Evolutionary conservation across 345 rosid genomes (phyloP).

Genomic region (Citrus maxima): DNA sequence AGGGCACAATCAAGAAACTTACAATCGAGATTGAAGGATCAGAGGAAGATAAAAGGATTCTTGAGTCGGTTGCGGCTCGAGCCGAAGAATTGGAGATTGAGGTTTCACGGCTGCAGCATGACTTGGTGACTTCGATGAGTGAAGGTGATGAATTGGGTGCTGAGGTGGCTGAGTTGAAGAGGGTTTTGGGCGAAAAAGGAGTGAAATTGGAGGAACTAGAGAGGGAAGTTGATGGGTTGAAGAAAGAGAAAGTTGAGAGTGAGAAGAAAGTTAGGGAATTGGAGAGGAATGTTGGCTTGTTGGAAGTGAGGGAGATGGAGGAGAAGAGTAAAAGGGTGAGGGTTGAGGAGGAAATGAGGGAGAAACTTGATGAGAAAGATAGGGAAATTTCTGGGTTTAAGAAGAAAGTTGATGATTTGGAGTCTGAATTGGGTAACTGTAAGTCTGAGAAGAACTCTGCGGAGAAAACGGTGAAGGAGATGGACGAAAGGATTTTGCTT

Average conservation of each 20-base stretch:
- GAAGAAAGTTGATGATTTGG: slow-evolving; percentile 43
- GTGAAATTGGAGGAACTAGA: slow-evolving; percentile 35
- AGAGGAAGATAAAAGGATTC: slow-evolving; percentile 45
- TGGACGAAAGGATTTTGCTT: slow-evolving; percentile 35
- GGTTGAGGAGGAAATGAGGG: slow-evolving; percentile 61
- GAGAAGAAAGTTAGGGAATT: slow-evolving; percentile 63
- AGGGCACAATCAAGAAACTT: slow-evolving; percentile 35
- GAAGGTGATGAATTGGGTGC: slow-evolving; percentile 45
- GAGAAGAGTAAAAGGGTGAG: slow-evolving; percentile 63
- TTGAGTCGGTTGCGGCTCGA: slow-evolving; percentile 46
- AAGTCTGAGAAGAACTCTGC: slow-evolving; percentile 34
- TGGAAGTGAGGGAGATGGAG: slow-evolving; percentile 55
- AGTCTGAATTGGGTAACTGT: slow-evolving; percentile 34
- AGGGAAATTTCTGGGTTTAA: slow-evolving; percentile 35
- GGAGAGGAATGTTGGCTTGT: slow-evolving; percentile 63
- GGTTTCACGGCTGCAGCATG: slow-evolving; percentile 60
- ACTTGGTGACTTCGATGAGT: slow-evolving; percentile 44
- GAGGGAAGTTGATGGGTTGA: slow-evolving; percentile 50
- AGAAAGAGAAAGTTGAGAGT: slow-evolving; percentile 50
- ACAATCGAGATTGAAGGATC: slow-evolving; percentile 48
- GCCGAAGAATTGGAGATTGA: slow-evolving; percentile 68
- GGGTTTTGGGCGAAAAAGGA: slow-evolving; percentile 37
- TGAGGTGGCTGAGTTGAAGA: slow-evolving; percentile 45
- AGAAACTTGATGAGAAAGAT: slow-evolving; percentile 47
- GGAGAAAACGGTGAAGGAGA: slow-evolving; percentile 30